These are phyloP conservation scores for Monosporascus sp. DNA, from an alignment of 2,329 filamentous ascomycete genomes.

Conservation along the genomic window DNA sequence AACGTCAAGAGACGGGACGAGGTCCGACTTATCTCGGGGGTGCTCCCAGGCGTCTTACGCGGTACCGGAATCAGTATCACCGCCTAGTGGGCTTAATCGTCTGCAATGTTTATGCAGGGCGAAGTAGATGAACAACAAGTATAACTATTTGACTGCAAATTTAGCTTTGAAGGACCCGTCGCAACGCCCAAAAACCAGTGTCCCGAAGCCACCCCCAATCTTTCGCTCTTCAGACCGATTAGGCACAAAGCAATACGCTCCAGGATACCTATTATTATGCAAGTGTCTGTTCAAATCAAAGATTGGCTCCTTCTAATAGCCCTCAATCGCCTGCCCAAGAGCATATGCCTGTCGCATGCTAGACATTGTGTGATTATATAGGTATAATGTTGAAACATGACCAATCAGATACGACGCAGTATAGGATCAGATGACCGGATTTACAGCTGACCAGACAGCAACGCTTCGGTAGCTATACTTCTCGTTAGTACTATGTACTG, in stretches of 20 bases:
- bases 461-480: slow-evolving; percentile 63
- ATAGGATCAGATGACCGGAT: neutral
- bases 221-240: neutral
- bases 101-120: too few relatives aligned
- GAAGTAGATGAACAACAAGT: too few relatives aligned
- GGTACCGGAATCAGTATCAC: too few relatives aligned
- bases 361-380: neutral
- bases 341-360: neutral
- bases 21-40: too few relatives aligned
- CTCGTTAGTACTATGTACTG: slow-evolving; percentile 21
- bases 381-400: neutral
- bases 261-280: neutral
- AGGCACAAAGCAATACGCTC: neutral
- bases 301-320: neutral
- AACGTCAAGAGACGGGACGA: too few relatives aligned
- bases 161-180: neutral
- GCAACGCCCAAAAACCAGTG: neutral
- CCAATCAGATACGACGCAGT: neutral
- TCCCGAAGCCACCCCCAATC: neutral
- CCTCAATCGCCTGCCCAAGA: neutral
- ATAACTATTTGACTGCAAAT: too few relatives aligned
- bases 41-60: too few relatives aligned
- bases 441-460: slow-evolving; percentile 71
- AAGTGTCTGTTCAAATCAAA: neutral
- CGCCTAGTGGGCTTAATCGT: too few relatives aligned